A percentile compares a stretch with the other conserved stretches of the same genome.
Conservation (phyloP, 495 filamentous ascomycete species). For the Aspergillus ostianus region DNA sequence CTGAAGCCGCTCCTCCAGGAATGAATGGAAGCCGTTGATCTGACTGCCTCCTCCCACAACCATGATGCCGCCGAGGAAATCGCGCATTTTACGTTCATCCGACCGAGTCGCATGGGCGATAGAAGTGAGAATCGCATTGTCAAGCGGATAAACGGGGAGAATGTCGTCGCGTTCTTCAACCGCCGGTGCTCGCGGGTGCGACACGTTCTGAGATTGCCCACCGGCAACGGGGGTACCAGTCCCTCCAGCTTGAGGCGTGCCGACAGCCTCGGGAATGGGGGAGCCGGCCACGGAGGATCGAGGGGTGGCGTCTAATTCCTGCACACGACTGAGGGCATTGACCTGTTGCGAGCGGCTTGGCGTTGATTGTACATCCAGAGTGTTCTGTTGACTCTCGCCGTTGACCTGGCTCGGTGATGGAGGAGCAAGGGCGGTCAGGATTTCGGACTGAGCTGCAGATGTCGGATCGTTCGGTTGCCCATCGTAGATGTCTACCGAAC, state of each 20-base stretch:
- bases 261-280: slow-evolving; percentile 71
- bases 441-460: slow-evolving; percentile 79
- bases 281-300: slow-evolving; percentile 83
- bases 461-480: slow-evolving; percentile 83
- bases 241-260: slow-evolving; percentile 62
- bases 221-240: slow-evolving; percentile 31
- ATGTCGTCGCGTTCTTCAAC: slow-evolving; percentile 75
- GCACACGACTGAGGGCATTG: slow-evolving; percentile 47
- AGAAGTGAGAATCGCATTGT: slow-evolving; percentile 82
- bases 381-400: slow-evolving; percentile 27
- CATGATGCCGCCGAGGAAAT: slow-evolving; percentile 94
- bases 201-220: slow-evolving; percentile 18
- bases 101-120: slow-evolving; percentile 83
- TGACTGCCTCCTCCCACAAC: slow-evolving; percentile 87
- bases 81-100: slow-evolving; percentile 88
- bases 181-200: slow-evolving; percentile 36
- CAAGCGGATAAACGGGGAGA: slow-evolving; percentile 77
- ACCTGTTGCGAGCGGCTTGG: slow-evolving; percentile 38
- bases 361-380: slow-evolving; percentile 39
- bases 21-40: slow-evolving; percentile 69
- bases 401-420: slow-evolving; percentile 43
- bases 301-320: slow-evolving; percentile 65
- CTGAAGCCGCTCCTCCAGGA: slow-evolving; percentile 79
- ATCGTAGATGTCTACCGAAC: slow-evolving; percentile 92
- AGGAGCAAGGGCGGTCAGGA: slow-evolving; percentile 68